Percentiles rank a stretch among this genome's conserved stretches.
These are phyloP conservation scores for Pleurotus tuber-regium DNA, from an alignment of 768 basidiomycete species.

Conservation along the genomic window DNA sequence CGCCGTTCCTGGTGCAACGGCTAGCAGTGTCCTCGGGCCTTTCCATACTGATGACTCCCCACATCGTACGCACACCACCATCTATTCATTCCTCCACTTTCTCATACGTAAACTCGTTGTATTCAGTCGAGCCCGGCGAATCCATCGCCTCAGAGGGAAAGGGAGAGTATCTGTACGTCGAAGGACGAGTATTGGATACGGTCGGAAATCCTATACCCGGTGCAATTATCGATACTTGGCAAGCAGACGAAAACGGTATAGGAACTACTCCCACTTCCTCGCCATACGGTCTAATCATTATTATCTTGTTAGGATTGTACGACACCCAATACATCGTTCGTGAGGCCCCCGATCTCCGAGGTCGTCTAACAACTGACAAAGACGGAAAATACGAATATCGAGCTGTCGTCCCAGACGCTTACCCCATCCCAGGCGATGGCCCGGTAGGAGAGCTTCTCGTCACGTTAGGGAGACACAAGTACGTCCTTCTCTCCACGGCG, in stretches of 20 bases:
- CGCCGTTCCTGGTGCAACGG: conserved; percentile 59
- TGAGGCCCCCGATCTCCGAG: conserved; percentile 67
- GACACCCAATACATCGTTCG: conserved; percentile 50
- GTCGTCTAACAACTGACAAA: conserved; percentile 52
- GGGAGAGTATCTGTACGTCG: conserved; percentile 80
- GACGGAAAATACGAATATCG: conserved; percentile 72
- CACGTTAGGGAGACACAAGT: conserved; percentile 59
- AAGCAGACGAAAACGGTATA: conserved; percentile 63
- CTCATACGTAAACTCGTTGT: no score
- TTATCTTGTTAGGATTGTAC: not conserved
- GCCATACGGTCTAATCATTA: conserved; percentile 11
- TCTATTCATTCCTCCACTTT: no score
- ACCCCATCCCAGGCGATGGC: conserved; percentile 75
- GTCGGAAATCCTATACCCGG: conserved; percentile 62
- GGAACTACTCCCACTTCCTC: conserved; percentile 25
- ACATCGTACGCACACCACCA: conserved; percentile 44
- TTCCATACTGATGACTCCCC: conserved; percentile 80
- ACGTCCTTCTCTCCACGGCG: not conserved
- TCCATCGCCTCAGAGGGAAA: conserved; percentile 87
- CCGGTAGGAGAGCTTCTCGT: conserved; percentile 65
- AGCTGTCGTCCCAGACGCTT: conserved; percentile 67
- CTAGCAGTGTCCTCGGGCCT: conserved; percentile 77
- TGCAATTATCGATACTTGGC: conserved; percentile 82
- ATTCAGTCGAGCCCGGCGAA: conserved; percentile 66
- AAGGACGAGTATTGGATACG: conserved; percentile 65